Evolutionary conservation across 2,329 filamentous ascomycete genomes (phyloP), one percentile per base, ranked within the genome.

Genomic region (Nigrograna mackinnonii): DNA sequence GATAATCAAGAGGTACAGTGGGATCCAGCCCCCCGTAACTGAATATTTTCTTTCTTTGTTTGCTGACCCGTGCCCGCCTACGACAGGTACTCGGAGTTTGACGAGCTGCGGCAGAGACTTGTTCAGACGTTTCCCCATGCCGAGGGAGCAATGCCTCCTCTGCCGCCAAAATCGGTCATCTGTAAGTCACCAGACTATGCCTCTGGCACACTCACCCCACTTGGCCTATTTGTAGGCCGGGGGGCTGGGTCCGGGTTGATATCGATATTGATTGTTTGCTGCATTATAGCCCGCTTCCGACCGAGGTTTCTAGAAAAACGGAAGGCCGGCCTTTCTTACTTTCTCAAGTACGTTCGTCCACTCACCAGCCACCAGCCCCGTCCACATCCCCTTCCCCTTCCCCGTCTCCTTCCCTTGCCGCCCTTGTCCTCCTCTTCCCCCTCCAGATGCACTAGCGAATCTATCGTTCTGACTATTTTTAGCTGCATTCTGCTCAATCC

Each of bases 401-500:
- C n/a, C 24, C 24, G 9, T 9, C 9, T 33, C 31, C 16, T 13
- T 17, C 31, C 16, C 9, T 33, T 17, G 11, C 16, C 18, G n/a
- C 9, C 31, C 31, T 7, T 33, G 18, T 33, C 16, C 18, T 7
- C 7, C 16, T 17, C 7, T 9, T 9, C 31, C 31, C 12, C 7
- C 7, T 7, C n/a, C 11, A 9, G 16, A 14, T 9, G 13, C 31
- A 33, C 31, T 33, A 33, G 16, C 31, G 9, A 9, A 11, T 12
- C 16, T 17, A 9, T 33, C 16, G 11, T 13, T 33, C 31, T n/a
- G n/a, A n/a, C n/a, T 43, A 44, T 41, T 50, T 44, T 33, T 62
- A 95, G 90, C 64, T 96, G 91, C 71, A 85, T 96, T 47, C 72
- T 97, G 52, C 73, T 96, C 21, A 96, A 96, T 67, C 92, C 92